Base-by-base conservation (phyloP, 2,329 filamentous ascomycete genomes). In the Colletotrichum sp. region DNA sequence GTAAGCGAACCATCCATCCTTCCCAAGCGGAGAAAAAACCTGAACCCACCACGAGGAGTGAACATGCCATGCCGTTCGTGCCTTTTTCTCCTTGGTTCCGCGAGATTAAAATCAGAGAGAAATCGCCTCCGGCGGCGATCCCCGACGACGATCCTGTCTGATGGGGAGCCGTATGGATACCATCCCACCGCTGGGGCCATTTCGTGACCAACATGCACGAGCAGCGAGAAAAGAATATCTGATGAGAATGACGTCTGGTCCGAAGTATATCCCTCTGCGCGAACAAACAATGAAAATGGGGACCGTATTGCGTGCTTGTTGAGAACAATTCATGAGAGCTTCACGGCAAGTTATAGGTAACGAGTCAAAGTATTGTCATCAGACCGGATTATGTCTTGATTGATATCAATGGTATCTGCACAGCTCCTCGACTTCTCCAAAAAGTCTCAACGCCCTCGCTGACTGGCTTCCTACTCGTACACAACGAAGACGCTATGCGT, bases 321-420 rank as follows among this genome's bases (percentile, higher is more conserved):
- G 39, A 44, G 52, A 24, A 21, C 21, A 57, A 8, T 57, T 57
- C 52, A 57, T 26, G 3, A 8, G 21, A 57, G n/a, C 4, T 4
- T 13, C n/a, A 24, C 13, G 57, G 36, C 36, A 39, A 18, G 8
- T 9, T 39, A 32, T 30, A 28, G 13, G 57, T 5, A 60, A 44
- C 16, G 57, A 39, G 36, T 39, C 36, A 39, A 39, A 39, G 2
- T 63, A n/a, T 64, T 39, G 26, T 49, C 49, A 32, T 30, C 44
- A 69, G 34, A 69, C 57, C 28, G 44, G 13, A 69, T 76, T 74
- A 68, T 63, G 60, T 67, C 63, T 74, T 63, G 36, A 34, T 75
- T 76, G 36, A 67, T 71, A 57, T 71, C 63, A 67, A 62, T 76
- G 66, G 72, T 76, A 76, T 76, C 66, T 71, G 63, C 74, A 67